These are phyloP conservation scores for Rhizopus microsporus DNA, from an alignment of 371 early-diverging fungal species.

Conservation along the genomic window DNA sequence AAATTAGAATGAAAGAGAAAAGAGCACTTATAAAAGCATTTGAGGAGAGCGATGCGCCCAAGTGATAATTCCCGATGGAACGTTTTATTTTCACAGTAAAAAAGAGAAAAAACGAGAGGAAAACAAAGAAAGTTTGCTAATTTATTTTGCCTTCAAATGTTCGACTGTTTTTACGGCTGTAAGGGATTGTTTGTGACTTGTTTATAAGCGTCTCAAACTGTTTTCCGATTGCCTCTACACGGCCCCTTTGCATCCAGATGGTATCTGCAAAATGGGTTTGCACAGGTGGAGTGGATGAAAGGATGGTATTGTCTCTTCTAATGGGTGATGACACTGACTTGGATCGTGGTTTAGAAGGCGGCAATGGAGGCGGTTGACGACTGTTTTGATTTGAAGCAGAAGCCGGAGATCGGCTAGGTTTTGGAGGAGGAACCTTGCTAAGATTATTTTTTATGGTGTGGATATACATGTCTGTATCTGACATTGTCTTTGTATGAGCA, in stretches of 20 bases:
- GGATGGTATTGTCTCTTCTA: background rate
- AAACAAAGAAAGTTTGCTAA: too few species aligned
- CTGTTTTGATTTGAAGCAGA: background rate
- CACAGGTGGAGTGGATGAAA: background rate
- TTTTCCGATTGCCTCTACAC: conserved; percentile 25
- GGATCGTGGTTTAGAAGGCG: conserved; percentile 31
- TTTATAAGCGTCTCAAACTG: conserved; percentile 29
- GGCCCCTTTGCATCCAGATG: conserved; percentile 17
- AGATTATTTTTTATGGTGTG: conserved; percentile 2
- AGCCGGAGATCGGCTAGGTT: conserved; percentile 29
- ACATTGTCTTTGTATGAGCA: conserved; percentile 27
- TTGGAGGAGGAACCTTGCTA: conserved; percentile 30
- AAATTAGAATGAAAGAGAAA: too few species aligned
- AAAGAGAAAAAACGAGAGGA: too few species aligned
- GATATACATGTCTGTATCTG: conserved; percentile 28
- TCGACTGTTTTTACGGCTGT: background rate
- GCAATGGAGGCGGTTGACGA: conserved; percentile 8
- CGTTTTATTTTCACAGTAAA: too few species aligned
- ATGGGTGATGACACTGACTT: conserved; percentile 34
- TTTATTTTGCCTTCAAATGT: background rate
- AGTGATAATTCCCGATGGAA: too few species aligned
- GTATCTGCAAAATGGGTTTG: background rate
- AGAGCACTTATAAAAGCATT: too few species aligned
- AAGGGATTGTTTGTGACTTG: background rate
- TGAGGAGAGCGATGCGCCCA: too few species aligned